These are phyloP conservation scores for Phaeosphaeriaceae sp. DNA, from an alignment of 2,329 filamentous ascomycete genomes.

Conservation along the genomic window DNA sequence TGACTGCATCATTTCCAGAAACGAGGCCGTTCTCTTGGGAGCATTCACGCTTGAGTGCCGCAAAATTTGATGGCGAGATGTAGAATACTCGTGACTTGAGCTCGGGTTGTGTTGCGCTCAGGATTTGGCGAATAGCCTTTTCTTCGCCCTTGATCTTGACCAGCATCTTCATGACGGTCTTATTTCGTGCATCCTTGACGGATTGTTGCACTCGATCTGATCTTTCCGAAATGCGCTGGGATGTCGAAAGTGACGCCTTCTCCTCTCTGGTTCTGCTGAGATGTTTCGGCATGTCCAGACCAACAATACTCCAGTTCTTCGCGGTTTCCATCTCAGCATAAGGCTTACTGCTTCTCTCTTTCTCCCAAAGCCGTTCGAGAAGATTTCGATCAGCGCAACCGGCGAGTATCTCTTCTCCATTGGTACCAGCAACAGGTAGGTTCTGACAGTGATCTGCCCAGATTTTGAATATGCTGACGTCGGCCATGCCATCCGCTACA, in stretches of 20 bases:
- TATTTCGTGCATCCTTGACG: neutral
- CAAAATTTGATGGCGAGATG: neutral
- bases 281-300: neutral
- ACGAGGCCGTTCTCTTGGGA: neutral
- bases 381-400: neutral
- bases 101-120: neutral
- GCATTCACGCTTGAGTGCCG: neutral
- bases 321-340: neutral
- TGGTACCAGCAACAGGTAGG: neutral
- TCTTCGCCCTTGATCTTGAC: neutral
- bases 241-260: neutral
- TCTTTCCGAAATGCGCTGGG: neutral
- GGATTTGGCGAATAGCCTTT: neutral
- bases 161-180: neutral
- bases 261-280: neutral
- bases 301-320: neutral
- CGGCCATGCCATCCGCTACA: neutral
- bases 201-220: neutral
- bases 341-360: neutral
- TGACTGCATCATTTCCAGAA: neutral
- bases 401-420: neutral
- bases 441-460: constrained; percentile 2
- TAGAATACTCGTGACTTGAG: neutral
- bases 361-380: neutral
- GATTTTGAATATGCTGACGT: neutral